A percentile compares a stretch with the other conserved stretches of the same genome.
Conservation (phyloP, 306 rosid species). For the Canavalia ensiformis region DNA sequence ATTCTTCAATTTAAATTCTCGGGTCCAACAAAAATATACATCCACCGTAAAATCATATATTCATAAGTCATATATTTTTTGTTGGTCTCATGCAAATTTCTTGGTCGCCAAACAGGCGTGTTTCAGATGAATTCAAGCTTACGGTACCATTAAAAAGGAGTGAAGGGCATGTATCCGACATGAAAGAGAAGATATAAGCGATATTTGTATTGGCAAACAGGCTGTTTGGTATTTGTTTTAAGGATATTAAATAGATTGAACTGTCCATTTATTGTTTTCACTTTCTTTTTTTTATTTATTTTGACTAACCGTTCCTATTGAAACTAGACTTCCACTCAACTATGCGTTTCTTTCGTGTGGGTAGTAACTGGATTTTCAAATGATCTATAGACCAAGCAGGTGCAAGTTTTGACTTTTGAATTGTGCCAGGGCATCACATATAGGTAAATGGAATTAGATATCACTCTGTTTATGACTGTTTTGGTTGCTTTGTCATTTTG, state of each 20-base stretch:
- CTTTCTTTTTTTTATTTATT: background rate
- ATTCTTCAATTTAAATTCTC: background rate
- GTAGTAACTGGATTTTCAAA: conserved; percentile 14
- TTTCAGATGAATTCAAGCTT: background rate
- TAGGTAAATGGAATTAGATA: conserved; percentile 28
- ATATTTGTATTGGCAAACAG: conserved; percentile 41
- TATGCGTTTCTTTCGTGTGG: conserved; percentile 36
- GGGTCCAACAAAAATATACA: background rate
- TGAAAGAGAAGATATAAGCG: conserved; percentile 25
- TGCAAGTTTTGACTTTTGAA: background rate
- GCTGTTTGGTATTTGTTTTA: conserved; percentile 57
- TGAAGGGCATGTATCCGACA: conserved; percentile 31
- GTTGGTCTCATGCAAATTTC: conserved; percentile 45
- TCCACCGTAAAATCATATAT: background rate
- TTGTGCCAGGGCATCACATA: background rate
- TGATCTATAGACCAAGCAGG: conserved; percentile 13
- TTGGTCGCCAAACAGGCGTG: conserved; percentile 43
- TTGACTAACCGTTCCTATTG: conserved; percentile 24
- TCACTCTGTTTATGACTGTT: background rate
- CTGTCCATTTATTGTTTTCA: conserved; percentile 54
- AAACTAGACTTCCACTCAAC: conserved; percentile 12
- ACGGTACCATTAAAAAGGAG: background rate
- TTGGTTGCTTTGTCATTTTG: background rate
- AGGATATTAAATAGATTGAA: conserved; percentile 54
- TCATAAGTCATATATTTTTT: background rate